phyloP scores from a whole-genome alignment of 768 basidiomycete species.

The Amanita inopinata region DNA sequence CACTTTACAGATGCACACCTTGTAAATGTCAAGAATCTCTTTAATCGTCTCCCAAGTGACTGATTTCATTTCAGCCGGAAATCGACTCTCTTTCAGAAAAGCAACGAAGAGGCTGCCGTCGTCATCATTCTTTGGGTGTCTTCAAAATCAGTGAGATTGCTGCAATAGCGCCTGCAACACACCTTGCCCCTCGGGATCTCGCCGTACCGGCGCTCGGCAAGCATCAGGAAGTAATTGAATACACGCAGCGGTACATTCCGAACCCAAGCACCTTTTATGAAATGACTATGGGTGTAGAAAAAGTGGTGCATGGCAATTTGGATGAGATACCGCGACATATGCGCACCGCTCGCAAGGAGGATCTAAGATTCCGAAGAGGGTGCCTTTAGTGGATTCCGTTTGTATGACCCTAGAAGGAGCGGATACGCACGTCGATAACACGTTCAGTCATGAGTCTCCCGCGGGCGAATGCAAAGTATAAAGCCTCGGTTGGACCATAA shows the following conservation, averaged over 20 bases:
- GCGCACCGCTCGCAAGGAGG: constrained; percentile 65
- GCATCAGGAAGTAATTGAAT: constrained; percentile 53
- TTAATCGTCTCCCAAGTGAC: constrained; percentile 56
- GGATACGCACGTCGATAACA: constrained; percentile 57
- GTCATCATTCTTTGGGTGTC: constrained; percentile 46
- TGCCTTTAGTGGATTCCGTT: constrained; percentile 7
- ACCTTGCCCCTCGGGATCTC: constrained; percentile 58
- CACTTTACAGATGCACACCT: constrained; percentile 32
- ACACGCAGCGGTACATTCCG: constrained; percentile 50
- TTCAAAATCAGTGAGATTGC: constrained; percentile 8
- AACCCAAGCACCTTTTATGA: constrained; percentile 70
- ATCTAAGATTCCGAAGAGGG: constrained; percentile 35
- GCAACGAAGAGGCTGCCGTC: constrained; percentile 57
- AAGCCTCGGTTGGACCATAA: constrained; percentile 58
- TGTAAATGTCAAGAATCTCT: constrained; percentile 60
- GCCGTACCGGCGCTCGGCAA: constrained; percentile 49
- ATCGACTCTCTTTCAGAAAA: constrained; percentile 63
- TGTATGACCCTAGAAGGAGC: constrained; percentile 11
- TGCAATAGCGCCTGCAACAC: constrained; percentile 10
- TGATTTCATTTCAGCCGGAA: constrained; percentile 46
- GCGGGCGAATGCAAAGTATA: constrained; percentile 68
- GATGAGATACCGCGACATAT: constrained; percentile 69
- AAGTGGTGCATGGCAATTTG: constrained; percentile 75
- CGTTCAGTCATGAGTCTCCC: constrained; percentile 54
- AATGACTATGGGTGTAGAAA: constrained; percentile 62